Percentiles rank a stretch among this genome's conserved stretches.
phyloP scores from a whole-genome alignment of 495 filamentous ascomycete species.

The Podospora pseudoanserina region DNA sequence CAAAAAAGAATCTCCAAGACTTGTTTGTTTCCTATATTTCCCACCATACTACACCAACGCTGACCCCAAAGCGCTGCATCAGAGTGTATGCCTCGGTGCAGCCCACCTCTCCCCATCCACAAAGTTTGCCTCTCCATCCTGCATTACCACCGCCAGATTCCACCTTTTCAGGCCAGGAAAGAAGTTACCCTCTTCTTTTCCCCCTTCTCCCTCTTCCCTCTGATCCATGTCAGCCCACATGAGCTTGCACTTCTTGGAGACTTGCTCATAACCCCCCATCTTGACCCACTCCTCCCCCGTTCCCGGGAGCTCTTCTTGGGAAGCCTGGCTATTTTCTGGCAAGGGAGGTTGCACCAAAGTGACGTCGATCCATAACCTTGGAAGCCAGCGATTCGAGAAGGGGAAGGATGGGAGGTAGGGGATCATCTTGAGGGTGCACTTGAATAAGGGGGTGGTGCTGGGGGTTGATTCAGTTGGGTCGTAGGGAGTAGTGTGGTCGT shows the following conservation, averaged over 20 bases:
- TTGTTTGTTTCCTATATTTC: neutral
- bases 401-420: constrained; percentile 43
- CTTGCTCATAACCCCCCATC: constrained; percentile 20
- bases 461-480: constrained; percentile 27
- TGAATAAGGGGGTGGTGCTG: constrained; percentile 40
- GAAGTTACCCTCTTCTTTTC: constrained; percentile 35
- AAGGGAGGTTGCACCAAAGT: constrained; percentile 45
- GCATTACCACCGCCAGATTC: constrained; percentile 42
- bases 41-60: neutral
- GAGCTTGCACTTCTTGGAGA: constrained; percentile 22
- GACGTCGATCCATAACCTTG: constrained; percentile 34
- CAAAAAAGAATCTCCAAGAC: neutral
- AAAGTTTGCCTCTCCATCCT: constrained; percentile 40
- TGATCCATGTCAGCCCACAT: constrained; percentile 43
- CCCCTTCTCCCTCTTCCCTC: constrained; percentile 16
- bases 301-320: constrained; percentile 33
- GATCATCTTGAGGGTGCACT: constrained; percentile 39
- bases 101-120: constrained; percentile 30
- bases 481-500: constrained; percentile 23
- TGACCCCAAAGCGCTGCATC: neutral
- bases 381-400: constrained; percentile 32
- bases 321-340: constrained; percentile 30
- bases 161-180: constrained; percentile 47
- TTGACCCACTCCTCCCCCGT: constrained; percentile 35
- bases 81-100: constrained; percentile 9